Base-by-base conservation (phyloP, 768 basidiomycete species). In the Panaeolus cyanescens region DNA sequence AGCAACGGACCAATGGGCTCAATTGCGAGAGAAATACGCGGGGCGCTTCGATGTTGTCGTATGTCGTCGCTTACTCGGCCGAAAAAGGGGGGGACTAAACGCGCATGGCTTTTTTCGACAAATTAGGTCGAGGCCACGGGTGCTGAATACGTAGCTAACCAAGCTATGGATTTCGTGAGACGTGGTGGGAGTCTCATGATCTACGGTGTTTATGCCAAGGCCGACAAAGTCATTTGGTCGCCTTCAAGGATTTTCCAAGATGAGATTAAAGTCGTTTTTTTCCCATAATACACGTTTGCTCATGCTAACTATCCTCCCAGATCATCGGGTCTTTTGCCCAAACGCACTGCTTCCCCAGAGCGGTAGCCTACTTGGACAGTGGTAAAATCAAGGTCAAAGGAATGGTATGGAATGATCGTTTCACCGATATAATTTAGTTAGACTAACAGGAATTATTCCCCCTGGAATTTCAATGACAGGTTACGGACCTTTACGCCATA, bases 321-420 rank as follows among this genome's bases (percentile, higher is more conserved):
- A 94, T 95, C 66, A 92, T 95, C 62, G 92, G 93, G 10, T 95
- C 93, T 0, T 95, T 95, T 77, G 90, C 93, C 5, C 94, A 95
- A 68, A 88, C 88, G 0, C 88, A 83, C 74, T 95, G 93, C 75
- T 95, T 96, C 86, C 92, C 93, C 58, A 88, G 94, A 12, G 92
- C 94, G 5, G 87, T 96, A 40, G 90, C 88, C 17, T 95, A 95
- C 73, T 84, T 96, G 28, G 94, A 96, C 67, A 87, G 86, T 65
- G 91, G 92, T 15, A 95, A 93, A 75, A 80, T 95, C 69, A 89
- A 80, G 57, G 86, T 90, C 31, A 88, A 89, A 73, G 91, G 91
- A 36, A 91, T 93, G 75, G 76, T 75, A 37, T 65, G 89, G 88
- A 68, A 95, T 94, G 71, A 79, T 95, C 67, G 92, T 82, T 95